Percentiles rank a stretch among this genome's conserved stretches.
Evolutionary conservation across 1,284 basidiomycete genomes (phyloP).

Genomic region (Agaricales sp.): DNA sequence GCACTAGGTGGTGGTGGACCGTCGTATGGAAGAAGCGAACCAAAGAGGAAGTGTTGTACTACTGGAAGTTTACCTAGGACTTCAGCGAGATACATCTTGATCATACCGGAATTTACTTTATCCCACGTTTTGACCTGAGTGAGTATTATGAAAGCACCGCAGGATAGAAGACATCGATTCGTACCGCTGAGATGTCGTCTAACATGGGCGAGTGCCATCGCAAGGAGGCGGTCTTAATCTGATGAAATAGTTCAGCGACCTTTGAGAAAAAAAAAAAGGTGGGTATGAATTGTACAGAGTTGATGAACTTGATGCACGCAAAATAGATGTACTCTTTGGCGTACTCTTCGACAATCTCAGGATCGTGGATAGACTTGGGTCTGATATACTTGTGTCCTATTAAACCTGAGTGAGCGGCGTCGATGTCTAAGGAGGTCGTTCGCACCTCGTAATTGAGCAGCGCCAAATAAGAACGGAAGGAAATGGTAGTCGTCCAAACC

Average conservation of each 20-base stretch:
- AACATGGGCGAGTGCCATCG: slow-evolving; percentile 99
- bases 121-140: slow-evolving; percentile 86
- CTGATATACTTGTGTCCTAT: slow-evolving; percentile 82
- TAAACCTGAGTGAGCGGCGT: background rate
- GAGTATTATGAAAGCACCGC: background rate
- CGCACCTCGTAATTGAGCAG: slow-evolving; percentile 69
- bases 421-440: slow-evolving; percentile 3
- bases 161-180: slow-evolving; percentile 10
- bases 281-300: slow-evolving; percentile 54
- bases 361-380: slow-evolving; percentile 89
- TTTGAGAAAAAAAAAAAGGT: background rate
- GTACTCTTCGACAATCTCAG: slow-evolving; percentile 91
- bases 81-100: slow-evolving; percentile 96
- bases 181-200: slow-evolving; percentile 90
- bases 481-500: slow-evolving; percentile 98
- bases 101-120: slow-evolving; percentile 96
- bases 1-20: slow-evolving; percentile 38
- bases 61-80: slow-evolving; percentile 94
- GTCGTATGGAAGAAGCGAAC: slow-evolving; percentile 71
- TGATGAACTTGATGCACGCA: slow-evolving; percentile 94
- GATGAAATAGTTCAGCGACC: background rate
- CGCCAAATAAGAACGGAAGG: slow-evolving; percentile 87
- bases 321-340: slow-evolving; percentile 94
- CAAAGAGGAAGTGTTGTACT: slow-evolving; percentile 94
- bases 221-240: slow-evolving; percentile 94